Conservation (phyloP, 2,329 filamentous ascomycete genomes). For the Botrytis sinoallii region DNA sequence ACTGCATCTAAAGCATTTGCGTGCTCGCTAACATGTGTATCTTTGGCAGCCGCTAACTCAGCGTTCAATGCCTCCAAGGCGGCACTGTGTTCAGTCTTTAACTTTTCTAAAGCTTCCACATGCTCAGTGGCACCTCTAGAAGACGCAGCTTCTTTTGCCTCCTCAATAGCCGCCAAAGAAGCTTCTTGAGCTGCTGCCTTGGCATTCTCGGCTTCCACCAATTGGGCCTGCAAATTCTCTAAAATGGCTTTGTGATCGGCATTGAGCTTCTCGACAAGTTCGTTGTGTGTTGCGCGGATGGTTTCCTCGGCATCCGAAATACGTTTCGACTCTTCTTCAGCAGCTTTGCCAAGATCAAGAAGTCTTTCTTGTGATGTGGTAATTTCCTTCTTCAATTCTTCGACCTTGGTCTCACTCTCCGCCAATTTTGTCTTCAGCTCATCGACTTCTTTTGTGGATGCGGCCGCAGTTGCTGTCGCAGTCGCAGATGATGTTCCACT, state of each 20-base stretch:
- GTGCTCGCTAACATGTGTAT: constrained; percentile 40
- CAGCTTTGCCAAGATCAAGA: constrained; percentile 51
- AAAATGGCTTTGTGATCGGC: constrained; percentile 32
- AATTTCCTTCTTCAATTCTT: constrained; percentile 55
- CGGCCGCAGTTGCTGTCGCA: neutral
- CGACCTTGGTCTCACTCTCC: constrained; percentile 56
- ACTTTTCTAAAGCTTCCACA: constrained; percentile 40
- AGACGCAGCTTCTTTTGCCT: constrained; percentile 32
- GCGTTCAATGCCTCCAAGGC: constrained; percentile 34
- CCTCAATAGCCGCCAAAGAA: constrained; percentile 35
- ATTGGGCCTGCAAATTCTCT: constrained; percentile 32
- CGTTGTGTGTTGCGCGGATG: constrained; percentile 44
- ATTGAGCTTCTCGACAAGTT: constrained; percentile 44
- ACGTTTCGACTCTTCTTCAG: constrained; percentile 43
- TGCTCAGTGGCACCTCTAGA: constrained; percentile 38
- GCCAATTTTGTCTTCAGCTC: constrained; percentile 58
- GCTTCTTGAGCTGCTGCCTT: constrained; percentile 29
- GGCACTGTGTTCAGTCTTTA: constrained; percentile 40
- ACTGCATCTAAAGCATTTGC: constrained; percentile 29
- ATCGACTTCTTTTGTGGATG: constrained; percentile 42
- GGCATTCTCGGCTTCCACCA: constrained; percentile 32
- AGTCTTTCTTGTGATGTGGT: constrained; percentile 55
- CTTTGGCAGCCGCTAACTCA: constrained; percentile 49
- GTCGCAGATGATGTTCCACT: constrained; percentile 21
- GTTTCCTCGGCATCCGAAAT: constrained; percentile 43